Evolutionary conservation across 2,329 filamentous ascomycete genomes (phyloP), one percentile per base, ranked within the genome.

Genomic region (Furcasterigmium furcatum): DNA sequence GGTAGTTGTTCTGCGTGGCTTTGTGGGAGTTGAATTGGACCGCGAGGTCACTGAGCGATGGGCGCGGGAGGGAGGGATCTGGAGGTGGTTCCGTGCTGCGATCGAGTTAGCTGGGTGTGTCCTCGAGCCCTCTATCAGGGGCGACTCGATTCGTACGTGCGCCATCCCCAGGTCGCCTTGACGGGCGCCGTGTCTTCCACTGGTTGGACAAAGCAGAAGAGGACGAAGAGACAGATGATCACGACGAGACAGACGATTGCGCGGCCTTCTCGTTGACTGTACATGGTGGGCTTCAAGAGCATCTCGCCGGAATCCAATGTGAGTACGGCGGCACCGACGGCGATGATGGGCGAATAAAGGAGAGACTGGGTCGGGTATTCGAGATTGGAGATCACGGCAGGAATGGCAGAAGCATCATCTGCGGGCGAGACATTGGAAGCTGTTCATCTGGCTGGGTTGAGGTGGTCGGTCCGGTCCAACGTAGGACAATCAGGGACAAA

Each of bases 1-100:
- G 62, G 45, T 70, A 71, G 21, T 60, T 57, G 51, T 68, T 65
- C 2, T 45, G 47, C 9, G 60, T 65, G n/a, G 69, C 65, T 46
- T 68, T 68, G 53, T 70, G 64, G 5, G 65, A 66, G 25, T 63
- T 66, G 46, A 68, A 56, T 18, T 63, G 61, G 13, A 55, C 49
- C 6, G 62, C 65, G 38, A 71, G 57, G 14, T 67, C 60, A 42
- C 60, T 57, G 51, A 64, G 65, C 9, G 51, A 47, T 25, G 49
- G 53, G 18, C 41, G 41, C 19, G 41, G 21, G 4, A 22, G n/a
- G 8, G 41, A 36, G 32, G 32, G 21, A 32, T 36, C 14, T 18
- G 41, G 41, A 10, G 22, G 14, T 3, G 41, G 41, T 13, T 38
- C 41, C n/a, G 41, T 34, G 21, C 41, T 43, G 41, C 13, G 21